A percentile compares a stretch with the other conserved stretches of the same genome.
These are phyloP conservation scores for Prunus salicina DNA, from an alignment of 306 rosid genomes.

Conservation along the genomic window DNA sequence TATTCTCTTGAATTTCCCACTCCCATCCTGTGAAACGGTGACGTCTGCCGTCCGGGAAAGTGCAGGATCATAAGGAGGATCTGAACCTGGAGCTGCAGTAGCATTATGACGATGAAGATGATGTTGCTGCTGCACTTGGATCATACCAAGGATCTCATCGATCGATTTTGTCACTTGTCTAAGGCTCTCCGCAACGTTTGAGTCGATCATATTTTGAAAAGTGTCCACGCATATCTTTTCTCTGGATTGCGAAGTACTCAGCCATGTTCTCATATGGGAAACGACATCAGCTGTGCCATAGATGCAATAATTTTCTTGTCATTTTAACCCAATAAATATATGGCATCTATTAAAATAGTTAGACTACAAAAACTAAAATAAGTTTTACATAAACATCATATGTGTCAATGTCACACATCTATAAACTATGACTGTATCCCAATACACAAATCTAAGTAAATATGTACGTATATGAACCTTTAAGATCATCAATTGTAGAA, in stretches of 20 bases:
- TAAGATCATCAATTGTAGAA: not conserved
- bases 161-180: not conserved
- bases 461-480: not conserved
- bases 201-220: not conserved
- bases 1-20: not conserved
- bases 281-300: not conserved
- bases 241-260: not conserved
- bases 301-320: not conserved
- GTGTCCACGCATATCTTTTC: not conserved
- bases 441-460: too few species aligned
- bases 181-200: not conserved
- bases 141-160: not conserved
- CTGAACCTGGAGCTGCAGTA: not conserved
- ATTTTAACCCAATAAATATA: too few species aligned
- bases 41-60: not conserved
- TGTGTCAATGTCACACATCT: too few species aligned
- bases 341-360: too few species aligned
- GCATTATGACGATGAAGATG: not conserved
- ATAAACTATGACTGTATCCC: too few species aligned
- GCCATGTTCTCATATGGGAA: slow-evolving; percentile 6
- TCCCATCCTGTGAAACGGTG: not conserved
- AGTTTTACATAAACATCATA: too few species aligned
- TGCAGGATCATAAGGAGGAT: too few species aligned
- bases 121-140: not conserved
- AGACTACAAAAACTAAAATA: too few species aligned